Percentiles rank a stretch among this genome's conserved stretches.
These are phyloP conservation scores for Arthrobotrys iridis DNA, from an alignment of 2,329 filamentous ascomycete genomes.

Conservation along the genomic window DNA sequence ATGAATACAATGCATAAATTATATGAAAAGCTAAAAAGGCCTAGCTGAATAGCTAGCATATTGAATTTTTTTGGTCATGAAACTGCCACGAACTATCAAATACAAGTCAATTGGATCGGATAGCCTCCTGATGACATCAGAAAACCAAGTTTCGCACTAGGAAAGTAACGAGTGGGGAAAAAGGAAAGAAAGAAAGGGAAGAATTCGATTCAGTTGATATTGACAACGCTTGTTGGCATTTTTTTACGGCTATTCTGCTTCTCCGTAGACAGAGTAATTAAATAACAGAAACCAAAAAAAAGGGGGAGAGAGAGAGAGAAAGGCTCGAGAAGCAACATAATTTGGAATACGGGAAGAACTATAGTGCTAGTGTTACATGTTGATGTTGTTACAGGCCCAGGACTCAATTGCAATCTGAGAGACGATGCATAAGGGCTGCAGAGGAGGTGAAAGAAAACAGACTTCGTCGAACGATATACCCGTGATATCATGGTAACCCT, in stretches of 20 bases:
- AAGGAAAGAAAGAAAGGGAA: slow-evolving; percentile 1
- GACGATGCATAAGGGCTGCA: slow-evolving; percentile 13
- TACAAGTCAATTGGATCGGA: slow-evolving; percentile 1
- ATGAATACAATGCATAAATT: slow-evolving; percentile 3
- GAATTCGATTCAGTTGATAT: background rate
- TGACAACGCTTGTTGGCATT: background rate
- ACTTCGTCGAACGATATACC: background rate
- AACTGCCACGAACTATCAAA: slow-evolving; percentile 1
- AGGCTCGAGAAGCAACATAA: background rate
- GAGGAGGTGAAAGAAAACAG: background rate
- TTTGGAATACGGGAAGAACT: background rate
- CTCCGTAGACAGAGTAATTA: background rate
- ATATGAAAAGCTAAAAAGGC: background rate
- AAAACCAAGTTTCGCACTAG: background rate
- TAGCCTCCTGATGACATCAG: slow-evolving; percentile 14
- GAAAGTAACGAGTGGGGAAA: slow-evolving; percentile 7
- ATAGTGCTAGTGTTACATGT: slow-evolving; percentile 45
- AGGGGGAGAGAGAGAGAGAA: background rate
- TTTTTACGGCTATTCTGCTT: background rate
- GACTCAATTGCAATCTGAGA: slow-evolving; percentile 24
- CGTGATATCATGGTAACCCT: background rate
- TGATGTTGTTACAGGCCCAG: slow-evolving; percentile 53
- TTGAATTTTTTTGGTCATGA: slow-evolving; percentile 1
- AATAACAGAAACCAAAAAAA: background rate
- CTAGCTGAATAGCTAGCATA: background rate